Evolutionary conservation across 2,329 filamentous ascomycete genomes (phyloP).

Genomic region (Elsinoe ampelina): DNA sequence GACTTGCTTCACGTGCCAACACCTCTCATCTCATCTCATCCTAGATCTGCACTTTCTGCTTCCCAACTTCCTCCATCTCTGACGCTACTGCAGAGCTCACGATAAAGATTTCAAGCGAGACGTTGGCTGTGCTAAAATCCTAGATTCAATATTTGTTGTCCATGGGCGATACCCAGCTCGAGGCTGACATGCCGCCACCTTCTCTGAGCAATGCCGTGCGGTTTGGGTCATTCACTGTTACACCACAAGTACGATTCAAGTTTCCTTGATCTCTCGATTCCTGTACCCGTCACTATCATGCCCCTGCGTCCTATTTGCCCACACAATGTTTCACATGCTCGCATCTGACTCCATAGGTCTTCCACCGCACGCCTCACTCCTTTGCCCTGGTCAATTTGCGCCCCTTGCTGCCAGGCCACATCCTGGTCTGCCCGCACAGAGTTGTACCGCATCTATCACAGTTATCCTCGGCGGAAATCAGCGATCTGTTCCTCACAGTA

Average conservation of each 20-base stretch:
- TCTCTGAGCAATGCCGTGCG: slow-evolving; percentile 39
- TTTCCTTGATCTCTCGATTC: not conserved
- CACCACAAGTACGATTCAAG: slow-evolving; percentile 51
- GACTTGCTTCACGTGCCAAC: too few relatives aligned
- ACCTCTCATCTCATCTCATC: too few relatives aligned
- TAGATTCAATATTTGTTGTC: not conserved
- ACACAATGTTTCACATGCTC: too few relatives aligned
- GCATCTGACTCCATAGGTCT: slow-evolving; percentile 53
- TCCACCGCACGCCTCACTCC: slow-evolving; percentile 67
- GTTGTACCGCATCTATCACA: slow-evolving; percentile 62
- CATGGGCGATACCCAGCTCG: not conserved
- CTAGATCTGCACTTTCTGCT: too few relatives aligned
- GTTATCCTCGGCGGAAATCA: slow-evolving; percentile 61
- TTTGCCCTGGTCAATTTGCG: slow-evolving; percentile 94
- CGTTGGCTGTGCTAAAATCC: too few relatives aligned
- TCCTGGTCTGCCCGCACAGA: slow-evolving; percentile 72
- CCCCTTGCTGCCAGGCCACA: slow-evolving; percentile 83
- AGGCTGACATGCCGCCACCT: slow-evolving; percentile 15
- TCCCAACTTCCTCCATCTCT: too few relatives aligned
- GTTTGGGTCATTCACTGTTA: slow-evolving; percentile 71
- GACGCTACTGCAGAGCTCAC: too few relatives aligned
- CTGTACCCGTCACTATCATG: not conserved
- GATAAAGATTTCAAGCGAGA: too few relatives aligned
- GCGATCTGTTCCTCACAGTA: slow-evolving; percentile 79
- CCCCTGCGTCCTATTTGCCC: not conserved